Evolutionary conservation across 139 green algal species (phyloP).

Genomic region (Picochlorum sp.): DNA sequence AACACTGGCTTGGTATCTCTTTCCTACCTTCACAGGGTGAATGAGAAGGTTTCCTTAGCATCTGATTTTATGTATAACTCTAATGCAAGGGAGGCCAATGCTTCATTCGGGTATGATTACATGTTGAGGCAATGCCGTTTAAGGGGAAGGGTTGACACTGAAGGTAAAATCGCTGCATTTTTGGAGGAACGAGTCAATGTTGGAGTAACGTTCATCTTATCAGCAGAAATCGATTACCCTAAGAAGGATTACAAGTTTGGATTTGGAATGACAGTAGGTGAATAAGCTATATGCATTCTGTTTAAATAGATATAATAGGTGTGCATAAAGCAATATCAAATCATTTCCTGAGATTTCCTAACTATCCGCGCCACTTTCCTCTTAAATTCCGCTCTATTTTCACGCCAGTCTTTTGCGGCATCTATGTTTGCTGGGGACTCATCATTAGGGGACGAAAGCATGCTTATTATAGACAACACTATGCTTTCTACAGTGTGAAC

Average conservation of each 20-base stretch:
- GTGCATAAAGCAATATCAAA: conserved; percentile 25
- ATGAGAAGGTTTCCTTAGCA: conserved; percentile 84
- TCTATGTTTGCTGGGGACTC: conserved; percentile 98
- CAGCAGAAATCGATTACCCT: conserved; percentile 87
- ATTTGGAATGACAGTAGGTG: conserved; percentile 81
- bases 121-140: conserved; percentile 74
- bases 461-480: conserved; percentile 97
- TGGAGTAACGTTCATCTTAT: conserved; percentile 93
- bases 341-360: conserved; percentile 84
- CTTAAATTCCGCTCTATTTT: conserved; percentile 80
- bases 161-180: conserved; percentile 62
- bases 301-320: neutral
- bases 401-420: conserved; percentile 87
- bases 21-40: conserved; percentile 85
- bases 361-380: conserved; percentile 79
- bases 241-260: conserved; percentile 96
- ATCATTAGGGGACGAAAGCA: conserved; percentile 97
- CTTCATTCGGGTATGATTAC: conserved; percentile 95
- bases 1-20: conserved; percentile 86
- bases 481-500: conserved; percentile 98
- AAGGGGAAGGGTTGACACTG: conserved; percentile 63
- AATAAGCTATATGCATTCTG: conserved; percentile 40
- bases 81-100: conserved; percentile 72
- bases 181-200: conserved; percentile 92
- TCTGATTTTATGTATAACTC: conserved; percentile 92